phyloP scores from a whole-genome alignment of 768 basidiomycete species.

The Sistotremastrum suecicum region DNA sequence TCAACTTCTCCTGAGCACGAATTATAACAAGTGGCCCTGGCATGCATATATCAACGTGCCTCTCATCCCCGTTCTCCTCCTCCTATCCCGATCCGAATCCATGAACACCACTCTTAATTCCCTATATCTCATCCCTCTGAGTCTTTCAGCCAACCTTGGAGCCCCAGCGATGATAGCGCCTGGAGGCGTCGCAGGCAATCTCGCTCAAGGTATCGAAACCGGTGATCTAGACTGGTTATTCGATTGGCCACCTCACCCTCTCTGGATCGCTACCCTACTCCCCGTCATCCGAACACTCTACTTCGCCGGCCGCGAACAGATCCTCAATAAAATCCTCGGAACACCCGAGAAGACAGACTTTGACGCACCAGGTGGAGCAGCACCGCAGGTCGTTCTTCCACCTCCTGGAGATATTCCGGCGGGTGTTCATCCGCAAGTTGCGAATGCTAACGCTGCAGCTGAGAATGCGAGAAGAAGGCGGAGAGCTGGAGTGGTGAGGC shows the following conservation, averaged over 20 bases:
- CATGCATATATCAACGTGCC: slow-evolving; percentile 65
- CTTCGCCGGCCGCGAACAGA: slow-evolving; percentile 6
- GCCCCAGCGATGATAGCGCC: slow-evolving; percentile 9
- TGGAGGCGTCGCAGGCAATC: background rate
- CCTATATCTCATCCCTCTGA: slow-evolving; percentile 16
- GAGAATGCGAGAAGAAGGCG: too few relatives aligned
- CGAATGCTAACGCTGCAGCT: too few relatives aligned
- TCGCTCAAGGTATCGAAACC: background rate
- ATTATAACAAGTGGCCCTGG: slow-evolving; percentile 64
- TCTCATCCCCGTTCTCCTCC: slow-evolving; percentile 51
- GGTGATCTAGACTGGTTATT: slow-evolving; percentile 4
- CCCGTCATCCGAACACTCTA: slow-evolving; percentile 16
- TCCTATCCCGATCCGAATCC: slow-evolving; percentile 33
- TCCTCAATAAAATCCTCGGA: slow-evolving; percentile 13
- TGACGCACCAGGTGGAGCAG: too few relatives aligned
- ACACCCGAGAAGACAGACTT: background rate
- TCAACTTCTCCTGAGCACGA: slow-evolving; percentile 47
- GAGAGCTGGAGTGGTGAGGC: too few relatives aligned
- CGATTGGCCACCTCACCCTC: slow-evolving; percentile 21
- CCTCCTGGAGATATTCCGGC: too few relatives aligned
- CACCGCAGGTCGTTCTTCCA: too few relatives aligned
- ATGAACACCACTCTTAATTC: slow-evolving; percentile 14
- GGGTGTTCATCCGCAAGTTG: too few relatives aligned
- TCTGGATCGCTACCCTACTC: slow-evolving; percentile 15
- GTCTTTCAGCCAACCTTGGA: slow-evolving; percentile 15